These are phyloP conservation scores for Starmerella khaoyaiensis DNA, from an alignment of 805 yeast species.

Conservation along the genomic window DNA sequence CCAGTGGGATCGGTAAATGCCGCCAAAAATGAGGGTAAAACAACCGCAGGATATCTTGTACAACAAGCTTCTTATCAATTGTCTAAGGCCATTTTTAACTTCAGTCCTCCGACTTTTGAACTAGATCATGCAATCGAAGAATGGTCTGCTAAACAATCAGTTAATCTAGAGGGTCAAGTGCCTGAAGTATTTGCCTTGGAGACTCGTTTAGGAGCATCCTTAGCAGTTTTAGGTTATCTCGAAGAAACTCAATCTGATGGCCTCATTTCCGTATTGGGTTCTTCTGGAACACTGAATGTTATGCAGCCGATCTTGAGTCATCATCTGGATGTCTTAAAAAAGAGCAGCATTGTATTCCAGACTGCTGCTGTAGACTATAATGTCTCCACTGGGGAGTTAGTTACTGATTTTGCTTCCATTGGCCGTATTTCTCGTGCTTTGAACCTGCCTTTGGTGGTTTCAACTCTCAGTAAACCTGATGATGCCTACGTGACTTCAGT, in stretches of 20 bases:
- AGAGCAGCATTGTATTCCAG: constrained; percentile 37
- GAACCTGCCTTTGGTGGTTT: constrained; percentile 49
- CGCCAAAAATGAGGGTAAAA: constrained; percentile 7
- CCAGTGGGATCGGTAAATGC: constrained; percentile 7
- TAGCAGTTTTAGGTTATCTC: constrained; percentile 58
- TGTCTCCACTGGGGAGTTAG: constrained; percentile 37
- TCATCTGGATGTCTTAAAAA: constrained; percentile 5
- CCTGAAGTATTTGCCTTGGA: constrained; percentile 49
- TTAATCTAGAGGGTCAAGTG: constrained; percentile 41
- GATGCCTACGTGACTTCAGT: constrained; percentile 37
- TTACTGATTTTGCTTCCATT: constrained; percentile 51
- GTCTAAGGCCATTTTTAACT: constrained; percentile 36
- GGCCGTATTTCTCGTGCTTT: constrained; percentile 49
- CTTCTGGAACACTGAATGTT: constrained; percentile 53
- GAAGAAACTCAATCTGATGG: constrained; percentile 1
- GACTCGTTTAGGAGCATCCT: constrained; percentile 74
- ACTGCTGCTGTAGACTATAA: constrained; percentile 70
- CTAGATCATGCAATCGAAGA: constrained; percentile 45
- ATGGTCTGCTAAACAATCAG: constrained; percentile 42
- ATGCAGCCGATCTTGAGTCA: constrained; percentile 45
- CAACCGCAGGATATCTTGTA: constrained; percentile 19
- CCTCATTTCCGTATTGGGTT: constrained; percentile 39
- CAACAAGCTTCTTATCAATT: constrained; percentile 28
- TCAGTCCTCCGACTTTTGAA: constrained; percentile 50
- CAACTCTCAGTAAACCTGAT: constrained; percentile 55